Base-by-base conservation (phyloP, 352 stramenopile genomes). In the Saprolegnia parasitica region DNA sequence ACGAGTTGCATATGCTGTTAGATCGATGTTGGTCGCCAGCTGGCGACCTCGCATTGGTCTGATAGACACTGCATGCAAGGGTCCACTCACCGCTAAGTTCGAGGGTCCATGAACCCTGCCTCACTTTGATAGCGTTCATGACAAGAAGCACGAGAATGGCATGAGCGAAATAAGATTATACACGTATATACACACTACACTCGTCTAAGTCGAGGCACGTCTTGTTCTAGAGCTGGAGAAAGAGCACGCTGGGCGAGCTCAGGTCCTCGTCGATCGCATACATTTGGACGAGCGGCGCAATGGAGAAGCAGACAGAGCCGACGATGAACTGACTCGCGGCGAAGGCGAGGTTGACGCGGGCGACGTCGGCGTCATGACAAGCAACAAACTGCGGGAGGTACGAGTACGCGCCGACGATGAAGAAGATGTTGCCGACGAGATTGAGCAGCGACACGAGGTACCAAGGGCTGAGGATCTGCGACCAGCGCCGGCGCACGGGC, bases 291-390 rank as follows among this genome's bases (percentile, higher is more conserved):
- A 63, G 35, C 13, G 56, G 56, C 35, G 56, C 56, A 29, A 63
- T 37, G 56, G 35, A n/a, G 35, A 63, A 63, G 35, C 29, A 63
- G 5, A 63, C 16, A 3, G 56, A 63, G 11, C 56, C 56, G 9
- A 63, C 29, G 35, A 63, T 32, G 21, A 63, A 63, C 21, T 63
- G 56, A 40, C 21, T 63, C 15, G 56, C 40, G 26, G 56, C 56
- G 49, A 63, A 63, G 13, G 35, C n/a, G 15, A 63, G 16, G 35
- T 63, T 63, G 11, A 29, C 35, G 21, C 24, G 24, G 35, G 56
- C 56, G 29, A 63, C 21, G 56, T n/a, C 29, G 35, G 56, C 11
- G 56, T 63, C 35, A 2, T 6, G 5, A 49, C 42, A 26, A 24
- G 13, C 24, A 23, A 63, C 24, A 37, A 49, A 63, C 21, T 63